These are phyloP conservation scores for Tricholoma sp. DNA, from an alignment of 768 basidiomycete genomes.

Conservation along the genomic window DNA sequence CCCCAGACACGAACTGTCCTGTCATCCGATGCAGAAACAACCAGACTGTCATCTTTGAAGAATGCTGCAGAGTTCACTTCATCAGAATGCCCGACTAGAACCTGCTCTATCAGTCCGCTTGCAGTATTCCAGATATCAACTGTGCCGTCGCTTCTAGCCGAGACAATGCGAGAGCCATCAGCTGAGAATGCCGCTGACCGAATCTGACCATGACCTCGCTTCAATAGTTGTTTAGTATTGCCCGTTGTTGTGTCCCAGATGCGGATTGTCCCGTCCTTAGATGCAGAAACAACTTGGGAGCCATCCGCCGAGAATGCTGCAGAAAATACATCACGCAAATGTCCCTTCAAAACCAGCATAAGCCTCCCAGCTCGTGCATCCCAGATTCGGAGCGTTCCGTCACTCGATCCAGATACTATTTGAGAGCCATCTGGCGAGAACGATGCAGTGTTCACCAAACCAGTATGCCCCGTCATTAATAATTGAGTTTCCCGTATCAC, in stretches of 20 bases:
- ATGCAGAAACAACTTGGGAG: not conserved
- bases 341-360: not conserved
- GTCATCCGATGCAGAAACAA: not conserved
- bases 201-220: not conserved
- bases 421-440: not conserved
- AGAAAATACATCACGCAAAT: not conserved
- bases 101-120: not conserved
- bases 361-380: not conserved
- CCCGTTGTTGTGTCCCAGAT: not conserved
- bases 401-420: not conserved
- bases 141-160: not conserved
- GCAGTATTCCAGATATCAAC: not conserved
- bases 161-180: not conserved
- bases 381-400: not conserved
- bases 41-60: not conserved
- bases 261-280: not conserved
- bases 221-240: not conserved
- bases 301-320: not conserved
- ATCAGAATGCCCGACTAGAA: not conserved
- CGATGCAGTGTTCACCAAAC: not conserved
- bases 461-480: not conserved
- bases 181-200: not conserved
- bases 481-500: not conserved
- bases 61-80: not conserved
- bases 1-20: not conserved